Evolutionary conservation across 2,329 filamentous ascomycete genomes (phyloP).

Genomic region (Claviceps spartinae): DNA sequence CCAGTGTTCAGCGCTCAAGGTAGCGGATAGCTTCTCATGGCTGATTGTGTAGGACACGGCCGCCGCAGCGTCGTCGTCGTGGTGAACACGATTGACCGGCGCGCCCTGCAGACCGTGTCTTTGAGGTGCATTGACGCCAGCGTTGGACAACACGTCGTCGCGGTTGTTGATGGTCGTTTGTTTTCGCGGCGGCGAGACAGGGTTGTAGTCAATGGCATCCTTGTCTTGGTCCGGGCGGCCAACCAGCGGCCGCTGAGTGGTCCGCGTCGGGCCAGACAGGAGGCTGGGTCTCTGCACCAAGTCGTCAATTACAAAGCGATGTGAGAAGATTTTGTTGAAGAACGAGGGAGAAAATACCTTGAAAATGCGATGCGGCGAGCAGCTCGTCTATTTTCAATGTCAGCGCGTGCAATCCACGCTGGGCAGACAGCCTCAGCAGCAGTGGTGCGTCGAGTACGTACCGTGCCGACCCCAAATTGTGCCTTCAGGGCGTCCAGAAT

Average conservation of each 20-base stretch:
- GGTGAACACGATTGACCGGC: neutral
- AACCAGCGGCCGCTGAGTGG: neutral
- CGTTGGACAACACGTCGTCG: slow-evolving; percentile 3
- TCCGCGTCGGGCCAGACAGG: neutral
- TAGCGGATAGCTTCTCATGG: slow-evolving; percentile 8
- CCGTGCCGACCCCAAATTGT: slow-evolving; percentile 25
- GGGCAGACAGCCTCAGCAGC: no score
- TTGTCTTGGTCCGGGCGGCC: neutral
- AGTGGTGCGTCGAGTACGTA: slow-evolving; percentile 16
- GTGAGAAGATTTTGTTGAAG: neutral
- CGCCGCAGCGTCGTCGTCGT: neutral
- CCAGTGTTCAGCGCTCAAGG: neutral
- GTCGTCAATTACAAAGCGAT: neutral
- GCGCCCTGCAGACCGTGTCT: slow-evolving; percentile 1
- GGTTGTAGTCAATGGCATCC: slow-evolving; percentile 2
- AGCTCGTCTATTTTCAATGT: slow-evolving; percentile 4
- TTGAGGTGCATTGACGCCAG: neutral
- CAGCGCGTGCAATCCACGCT: neutral
- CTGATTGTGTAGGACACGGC: neutral
- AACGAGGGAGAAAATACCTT: neutral
- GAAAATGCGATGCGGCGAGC: neutral
- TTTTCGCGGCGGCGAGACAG: slow-evolving; percentile 2
- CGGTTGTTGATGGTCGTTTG: slow-evolving; percentile 1
- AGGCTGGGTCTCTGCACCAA: slow-evolving; percentile 1
- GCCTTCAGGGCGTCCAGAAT: slow-evolving; percentile 24